phyloP scores from a whole-genome alignment of 345 rosid genomes.

The Syzygium grande region DNA sequence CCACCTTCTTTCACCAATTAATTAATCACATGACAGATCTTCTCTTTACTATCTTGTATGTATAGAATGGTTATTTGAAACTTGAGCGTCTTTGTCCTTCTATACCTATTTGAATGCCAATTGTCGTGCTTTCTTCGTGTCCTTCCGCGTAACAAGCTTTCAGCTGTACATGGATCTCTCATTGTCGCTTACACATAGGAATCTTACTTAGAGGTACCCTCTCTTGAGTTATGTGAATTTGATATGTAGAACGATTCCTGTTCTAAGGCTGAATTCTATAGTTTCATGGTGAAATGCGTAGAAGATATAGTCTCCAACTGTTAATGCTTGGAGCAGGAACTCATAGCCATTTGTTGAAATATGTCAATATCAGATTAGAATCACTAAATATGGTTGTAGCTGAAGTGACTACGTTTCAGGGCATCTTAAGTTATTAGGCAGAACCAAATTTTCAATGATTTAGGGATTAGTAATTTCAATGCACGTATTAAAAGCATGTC shows the following conservation, averaged over 20 bases:
- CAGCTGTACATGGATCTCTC: neutral
- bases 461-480: neutral
- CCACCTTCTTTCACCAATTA: neutral
- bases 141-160: neutral
- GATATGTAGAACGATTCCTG: neutral
- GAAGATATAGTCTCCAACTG: neutral
- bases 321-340: neutral
- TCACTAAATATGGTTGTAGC: neutral
- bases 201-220: neutral
- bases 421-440: neutral
- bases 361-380: neutral
- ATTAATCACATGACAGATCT: too few species aligned
- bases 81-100: neutral
- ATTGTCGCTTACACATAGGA: neutral
- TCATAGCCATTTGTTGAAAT: neutral
- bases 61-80: neutral
- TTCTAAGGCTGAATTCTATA: neutral
- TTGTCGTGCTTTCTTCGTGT: neutral
- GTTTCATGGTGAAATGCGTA: neutral
- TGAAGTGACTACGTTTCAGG: neutral
- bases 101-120: neutral
- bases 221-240: neutral
- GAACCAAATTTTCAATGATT: neutral
- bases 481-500: neutral
- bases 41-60: too few species aligned